Conservation (phyloP, 495 filamentous ascomycete genomes). For the Sordaria brevicollis region DNA sequence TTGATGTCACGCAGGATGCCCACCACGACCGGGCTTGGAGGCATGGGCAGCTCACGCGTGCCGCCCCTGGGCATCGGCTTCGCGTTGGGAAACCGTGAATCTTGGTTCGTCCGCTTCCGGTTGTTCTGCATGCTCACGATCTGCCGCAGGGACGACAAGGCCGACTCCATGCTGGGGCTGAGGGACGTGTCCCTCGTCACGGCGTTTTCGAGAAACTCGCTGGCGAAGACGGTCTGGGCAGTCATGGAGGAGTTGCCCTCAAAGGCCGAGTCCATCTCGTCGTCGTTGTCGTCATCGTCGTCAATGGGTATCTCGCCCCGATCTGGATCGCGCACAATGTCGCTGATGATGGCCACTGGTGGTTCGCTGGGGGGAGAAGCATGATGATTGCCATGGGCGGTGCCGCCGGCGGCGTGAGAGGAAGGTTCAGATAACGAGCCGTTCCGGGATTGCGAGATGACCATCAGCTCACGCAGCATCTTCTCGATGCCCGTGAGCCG, state of each 20-base stretch:
- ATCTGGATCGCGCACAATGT: not conserved
- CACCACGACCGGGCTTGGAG: slow-evolving; percentile 42
- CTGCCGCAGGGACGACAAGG: slow-evolving; percentile 46
- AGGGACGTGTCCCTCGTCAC: slow-evolving; percentile 41
- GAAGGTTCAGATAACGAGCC: not conserved
- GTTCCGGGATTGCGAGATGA: slow-evolving; percentile 11
- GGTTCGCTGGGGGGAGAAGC: not conserved
- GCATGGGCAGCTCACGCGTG: slow-evolving; percentile 43
- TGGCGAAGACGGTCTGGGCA: slow-evolving; percentile 54
- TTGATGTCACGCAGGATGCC: slow-evolving; percentile 38
- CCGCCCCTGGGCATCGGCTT: slow-evolving; percentile 30
- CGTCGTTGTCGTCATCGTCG: slow-evolving; percentile 15
- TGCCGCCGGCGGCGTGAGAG: not conserved
- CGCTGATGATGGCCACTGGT: not conserved
- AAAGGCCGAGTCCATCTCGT: slow-evolving; percentile 37
- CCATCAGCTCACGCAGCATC: slow-evolving; percentile 34
- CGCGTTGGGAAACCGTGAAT: slow-evolving; percentile 33
- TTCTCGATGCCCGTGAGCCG: slow-evolving; percentile 50
- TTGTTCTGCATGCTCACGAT: slow-evolving; percentile 42
- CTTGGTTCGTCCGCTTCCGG: slow-evolving; percentile 23
- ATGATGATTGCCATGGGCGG: not conserved
- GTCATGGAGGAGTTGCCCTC: slow-evolving; percentile 52
- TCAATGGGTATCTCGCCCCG: not conserved
- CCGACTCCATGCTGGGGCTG: slow-evolving; percentile 44
- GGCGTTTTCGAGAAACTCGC: slow-evolving; percentile 49